Percentiles rank a stretch among this genome's conserved stretches.
phyloP scores from a whole-genome alignment of 1,284 basidiomycete genomes.

The Rhodotorula sp. region DNA sequence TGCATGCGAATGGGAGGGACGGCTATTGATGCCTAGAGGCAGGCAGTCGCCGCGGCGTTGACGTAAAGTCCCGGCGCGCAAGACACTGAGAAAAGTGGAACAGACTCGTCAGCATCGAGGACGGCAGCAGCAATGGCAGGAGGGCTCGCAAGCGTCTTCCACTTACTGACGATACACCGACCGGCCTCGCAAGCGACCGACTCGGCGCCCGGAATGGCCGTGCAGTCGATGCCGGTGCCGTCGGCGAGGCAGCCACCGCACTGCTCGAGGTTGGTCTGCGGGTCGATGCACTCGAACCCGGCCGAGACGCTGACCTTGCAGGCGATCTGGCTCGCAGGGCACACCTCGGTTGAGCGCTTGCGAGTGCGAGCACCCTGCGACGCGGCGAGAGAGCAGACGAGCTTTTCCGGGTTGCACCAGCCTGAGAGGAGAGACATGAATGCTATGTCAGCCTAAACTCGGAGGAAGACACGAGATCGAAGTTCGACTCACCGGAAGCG shows the following conservation, averaged over 20 bases:
- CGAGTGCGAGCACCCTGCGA: constrained; percentile 10
- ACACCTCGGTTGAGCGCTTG: constrained; percentile 26
- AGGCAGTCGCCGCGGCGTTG: constrained; percentile 26
- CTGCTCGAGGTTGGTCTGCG: constrained; percentile 48
- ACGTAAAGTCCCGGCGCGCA: constrained; percentile 32
- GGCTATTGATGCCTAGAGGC: constrained; percentile 11
- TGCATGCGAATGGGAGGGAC: neutral
- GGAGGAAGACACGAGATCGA: neutral
- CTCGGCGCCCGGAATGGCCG: constrained; percentile 62
- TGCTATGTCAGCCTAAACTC: too few relatives aligned
- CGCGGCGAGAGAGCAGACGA: constrained; percentile 17
- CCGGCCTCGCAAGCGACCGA: constrained; percentile 61
- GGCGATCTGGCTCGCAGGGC: constrained; percentile 23
- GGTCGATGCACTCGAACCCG: constrained; percentile 50
- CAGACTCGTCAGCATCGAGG: neutral
- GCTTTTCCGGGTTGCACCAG: constrained; percentile 9
- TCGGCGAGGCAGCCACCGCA: constrained; percentile 70
- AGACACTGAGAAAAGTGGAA: constrained; percentile 10
- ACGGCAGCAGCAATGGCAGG: too few relatives aligned
- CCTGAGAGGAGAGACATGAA: too few relatives aligned
- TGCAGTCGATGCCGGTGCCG: constrained; percentile 68
- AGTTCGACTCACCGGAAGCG: constrained; percentile 20
- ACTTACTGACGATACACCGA: constrained; percentile 41
- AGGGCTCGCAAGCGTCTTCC: too few relatives aligned
- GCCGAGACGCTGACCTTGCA: constrained; percentile 23